Evolutionary conservation across 345 rosid species (phyloP).

Genomic region (Anacardium occidentale): DNA sequence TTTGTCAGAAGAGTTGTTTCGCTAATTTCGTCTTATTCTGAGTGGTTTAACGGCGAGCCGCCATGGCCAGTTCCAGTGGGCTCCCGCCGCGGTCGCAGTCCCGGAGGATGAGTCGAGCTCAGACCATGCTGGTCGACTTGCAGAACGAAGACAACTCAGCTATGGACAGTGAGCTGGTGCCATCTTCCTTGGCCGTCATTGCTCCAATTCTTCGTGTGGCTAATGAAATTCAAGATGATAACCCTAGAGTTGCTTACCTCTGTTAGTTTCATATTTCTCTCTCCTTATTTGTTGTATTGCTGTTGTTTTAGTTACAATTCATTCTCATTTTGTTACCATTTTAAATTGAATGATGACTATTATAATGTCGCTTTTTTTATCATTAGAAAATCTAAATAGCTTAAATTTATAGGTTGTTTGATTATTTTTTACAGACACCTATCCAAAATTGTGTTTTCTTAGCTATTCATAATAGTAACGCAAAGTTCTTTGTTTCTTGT

Average conservation of each 20-base stretch:
- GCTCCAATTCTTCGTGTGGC: conserved; percentile 90
- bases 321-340: too few species aligned
- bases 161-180: conserved; percentile 86
- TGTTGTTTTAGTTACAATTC: too few species aligned
- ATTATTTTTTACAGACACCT: background rate
- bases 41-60: background rate
- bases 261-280: conserved; percentile 38
- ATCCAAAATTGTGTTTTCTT: too few species aligned
- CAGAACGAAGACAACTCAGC: conserved; percentile 44
- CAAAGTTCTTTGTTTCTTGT: too few species aligned
- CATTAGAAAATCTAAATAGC: too few species aligned
- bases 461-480: too few species aligned
- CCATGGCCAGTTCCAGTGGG: conserved; percentile 75
- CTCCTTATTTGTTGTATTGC: too few species aligned
- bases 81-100: conserved; percentile 42
- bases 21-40: background rate
- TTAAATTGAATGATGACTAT: too few species aligned
- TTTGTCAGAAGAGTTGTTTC: background rate
- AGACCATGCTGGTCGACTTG: conserved; percentile 47
- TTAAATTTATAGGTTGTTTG: background rate
- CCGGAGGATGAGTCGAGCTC: conserved; percentile 47
- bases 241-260: conserved; percentile 81
- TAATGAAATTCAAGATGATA: conserved; percentile 68
- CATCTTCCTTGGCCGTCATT: conserved; percentile 69
- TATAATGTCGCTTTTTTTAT: too few species aligned